Conservation (phyloP, 2,329 filamentous ascomycete species). For the Fusarium sp. region DNA sequence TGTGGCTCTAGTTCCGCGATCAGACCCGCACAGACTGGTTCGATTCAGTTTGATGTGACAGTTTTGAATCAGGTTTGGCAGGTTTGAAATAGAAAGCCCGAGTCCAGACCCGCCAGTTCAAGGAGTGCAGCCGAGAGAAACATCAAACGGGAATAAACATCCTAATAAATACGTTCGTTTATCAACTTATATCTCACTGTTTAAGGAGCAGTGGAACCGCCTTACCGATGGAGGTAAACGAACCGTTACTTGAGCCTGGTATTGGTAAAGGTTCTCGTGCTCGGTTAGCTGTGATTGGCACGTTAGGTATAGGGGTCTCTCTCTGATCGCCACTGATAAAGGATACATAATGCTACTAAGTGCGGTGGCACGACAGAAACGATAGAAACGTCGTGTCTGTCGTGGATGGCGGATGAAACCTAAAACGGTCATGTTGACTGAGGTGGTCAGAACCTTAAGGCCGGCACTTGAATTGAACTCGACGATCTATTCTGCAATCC, state of each 20-base stretch:
- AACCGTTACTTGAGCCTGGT: constrained; percentile 1
- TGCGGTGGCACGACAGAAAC: too few species aligned
- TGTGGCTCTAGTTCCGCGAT: not conserved
- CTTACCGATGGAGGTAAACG: not conserved
- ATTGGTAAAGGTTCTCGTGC: not conserved
- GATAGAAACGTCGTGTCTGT: too few species aligned
- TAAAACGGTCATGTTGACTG: too few species aligned
- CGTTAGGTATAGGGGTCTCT: not conserved
- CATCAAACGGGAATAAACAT: not conserved
- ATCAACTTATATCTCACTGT: not conserved
- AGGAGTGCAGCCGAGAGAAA: not conserved
- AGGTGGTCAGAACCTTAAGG: too few species aligned
- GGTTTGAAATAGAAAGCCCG: not conserved
- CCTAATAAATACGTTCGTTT: not conserved
- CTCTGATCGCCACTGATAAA: not conserved
- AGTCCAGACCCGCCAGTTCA: not conserved
- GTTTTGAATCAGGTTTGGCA: not conserved
- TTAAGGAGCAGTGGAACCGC: not conserved
- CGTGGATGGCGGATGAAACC: too few species aligned
- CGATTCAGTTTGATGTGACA: not conserved
- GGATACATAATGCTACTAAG: too few species aligned
- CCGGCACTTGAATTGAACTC: too few species aligned
- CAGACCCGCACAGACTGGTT: constrained; percentile 10
- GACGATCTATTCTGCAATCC: too few species aligned
- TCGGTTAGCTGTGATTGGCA: too few species aligned